These are phyloP conservation scores for Boletales sp. DNA, from an alignment of 768 basidiomycete species.

Conservation along the genomic window DNA sequence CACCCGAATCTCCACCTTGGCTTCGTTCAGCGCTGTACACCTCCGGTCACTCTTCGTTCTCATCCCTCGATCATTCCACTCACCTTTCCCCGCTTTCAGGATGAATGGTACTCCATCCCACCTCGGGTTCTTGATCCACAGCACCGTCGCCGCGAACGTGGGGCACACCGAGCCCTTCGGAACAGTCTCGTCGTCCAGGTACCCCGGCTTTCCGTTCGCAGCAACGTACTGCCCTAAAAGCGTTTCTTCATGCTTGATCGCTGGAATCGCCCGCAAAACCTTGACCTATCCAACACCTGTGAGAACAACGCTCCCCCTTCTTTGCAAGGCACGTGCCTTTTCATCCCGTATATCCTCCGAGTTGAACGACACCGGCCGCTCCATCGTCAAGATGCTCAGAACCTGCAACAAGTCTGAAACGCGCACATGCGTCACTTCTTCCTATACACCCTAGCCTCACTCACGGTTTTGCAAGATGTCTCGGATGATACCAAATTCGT, in stretches of 20 bases:
- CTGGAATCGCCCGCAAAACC: constrained; percentile 86
- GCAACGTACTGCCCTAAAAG: constrained; percentile 93
- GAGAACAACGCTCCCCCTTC: constrained; percentile 10
- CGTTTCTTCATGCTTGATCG: constrained; percentile 71
- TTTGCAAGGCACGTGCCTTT: constrained; percentile 56
- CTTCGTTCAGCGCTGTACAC: constrained; percentile 84
- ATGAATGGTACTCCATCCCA: constrained; percentile 99
- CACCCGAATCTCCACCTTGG: constrained; percentile 96
- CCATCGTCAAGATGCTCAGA: constrained; percentile 93
- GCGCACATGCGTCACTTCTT: constrained; percentile 14
- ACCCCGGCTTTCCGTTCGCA: constrained; percentile 95
- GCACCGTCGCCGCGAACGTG: constrained; percentile 86
- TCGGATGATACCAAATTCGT: constrained; percentile 99
- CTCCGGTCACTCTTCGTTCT: constrained; percentile 10
- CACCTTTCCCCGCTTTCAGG: constrained; percentile 96
- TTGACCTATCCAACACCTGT: constrained; percentile 66
- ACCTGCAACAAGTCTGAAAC: constrained; percentile 87
- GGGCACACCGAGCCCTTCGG: constrained; percentile 91
- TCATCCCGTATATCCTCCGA: constrained; percentile 98
- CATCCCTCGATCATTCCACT: constrained; percentile 18
- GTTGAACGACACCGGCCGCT: constrained; percentile 95
- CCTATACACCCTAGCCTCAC: constrained; percentile 33
- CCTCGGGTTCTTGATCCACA: constrained; percentile 91
- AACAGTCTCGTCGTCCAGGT: constrained; percentile 94
- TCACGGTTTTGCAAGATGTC: constrained; percentile 97